Evolutionary conservation across 129 eudicot genomes (phyloP).

Genomic region (Lactuca saligna): DNA sequence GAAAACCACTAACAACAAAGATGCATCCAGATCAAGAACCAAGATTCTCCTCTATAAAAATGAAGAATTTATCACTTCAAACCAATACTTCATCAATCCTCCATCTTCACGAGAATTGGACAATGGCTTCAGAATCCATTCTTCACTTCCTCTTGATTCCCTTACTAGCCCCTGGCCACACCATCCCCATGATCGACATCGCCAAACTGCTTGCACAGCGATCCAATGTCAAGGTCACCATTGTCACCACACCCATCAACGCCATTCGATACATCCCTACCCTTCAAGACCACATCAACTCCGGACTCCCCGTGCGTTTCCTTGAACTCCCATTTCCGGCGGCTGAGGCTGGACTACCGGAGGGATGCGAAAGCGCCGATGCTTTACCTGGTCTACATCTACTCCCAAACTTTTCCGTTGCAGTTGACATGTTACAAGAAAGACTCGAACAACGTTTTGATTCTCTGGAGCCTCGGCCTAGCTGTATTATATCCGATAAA

Average conservation of each 20-base stretch:
- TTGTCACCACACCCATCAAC: constrained; percentile 39
- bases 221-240: constrained; percentile 31
- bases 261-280: constrained; percentile 29
- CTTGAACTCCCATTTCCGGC: constrained; percentile 40
- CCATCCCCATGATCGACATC: constrained; percentile 52
- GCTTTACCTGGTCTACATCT: constrained; percentile 33
- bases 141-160: constrained; percentile 51
- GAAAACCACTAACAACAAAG: background rate
- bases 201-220: constrained; percentile 42
- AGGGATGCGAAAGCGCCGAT: constrained; percentile 59
- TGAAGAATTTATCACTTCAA: background rate
- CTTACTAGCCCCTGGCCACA: constrained; percentile 54
- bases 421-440: constrained; percentile 32
- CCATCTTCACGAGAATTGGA: no score
- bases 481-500: constrained; percentile 47
- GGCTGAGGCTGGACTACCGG: constrained; percentile 49
- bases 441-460: constrained; percentile 35
- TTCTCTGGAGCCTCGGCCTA: constrained; percentile 40
- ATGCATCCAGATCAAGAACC: constrained; percentile 1
- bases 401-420: constrained; percentile 27
- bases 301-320: constrained; percentile 36
- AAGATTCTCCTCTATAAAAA: constrained; percentile 13
- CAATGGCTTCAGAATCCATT: constrained; percentile 19
- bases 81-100: background rate
- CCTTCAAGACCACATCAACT: constrained; percentile 33